Evolutionary conservation across 495 filamentous ascomycete species (phyloP), one percentile per base, ranked within the genome.

Genomic region (Chaetomium cochliodes): DNA sequence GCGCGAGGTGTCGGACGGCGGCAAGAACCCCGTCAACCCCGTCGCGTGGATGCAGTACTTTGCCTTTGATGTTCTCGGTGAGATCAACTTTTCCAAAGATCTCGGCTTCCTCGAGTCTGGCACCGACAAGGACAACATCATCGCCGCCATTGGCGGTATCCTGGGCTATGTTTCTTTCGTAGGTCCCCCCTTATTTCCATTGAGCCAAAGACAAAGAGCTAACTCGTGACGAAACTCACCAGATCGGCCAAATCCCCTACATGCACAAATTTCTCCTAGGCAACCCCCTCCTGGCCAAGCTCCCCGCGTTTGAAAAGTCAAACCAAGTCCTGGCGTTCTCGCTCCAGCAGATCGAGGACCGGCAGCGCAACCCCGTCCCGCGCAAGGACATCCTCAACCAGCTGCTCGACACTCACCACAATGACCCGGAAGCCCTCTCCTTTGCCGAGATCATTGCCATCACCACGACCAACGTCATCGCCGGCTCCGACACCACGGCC

Each of bases 401-500:
- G 23, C n/a, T 52, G 49, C n/a, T 52, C 12, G 49, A 16, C 49
- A 26, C 22, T 2, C 49, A 52, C n/a, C 2, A 9, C 12, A 52
- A 20, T 7, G n/a, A 66, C 42, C 58, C 53, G 8, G 26, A 58
- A 20, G 11, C 59, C 9, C 58, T 72, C 62, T 75, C 75, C 12
- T 61, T 80, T 15, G 70, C 77, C n/a, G 44, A 47, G 15, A 7
- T 47, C 44, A 47, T 47, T 7, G 44, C 44, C n/a, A 47, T 47
- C 44, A 47, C 44, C 16, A 47, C 44, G 44, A 47, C 44, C 16
- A 77, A 80, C 63, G 76, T 82, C 60, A n/a, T 86, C 2, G 87
- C 86, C 0, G 87, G 86, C 7, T 82, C 83, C 12, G 87, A 90
- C 63, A 87, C 86, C 2, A 88, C 85, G 0, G 84, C 85, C 0